Conservation (phyloP, 495 filamentous ascomycete genomes). For the Penicillium psychrofluorescens region DNA sequence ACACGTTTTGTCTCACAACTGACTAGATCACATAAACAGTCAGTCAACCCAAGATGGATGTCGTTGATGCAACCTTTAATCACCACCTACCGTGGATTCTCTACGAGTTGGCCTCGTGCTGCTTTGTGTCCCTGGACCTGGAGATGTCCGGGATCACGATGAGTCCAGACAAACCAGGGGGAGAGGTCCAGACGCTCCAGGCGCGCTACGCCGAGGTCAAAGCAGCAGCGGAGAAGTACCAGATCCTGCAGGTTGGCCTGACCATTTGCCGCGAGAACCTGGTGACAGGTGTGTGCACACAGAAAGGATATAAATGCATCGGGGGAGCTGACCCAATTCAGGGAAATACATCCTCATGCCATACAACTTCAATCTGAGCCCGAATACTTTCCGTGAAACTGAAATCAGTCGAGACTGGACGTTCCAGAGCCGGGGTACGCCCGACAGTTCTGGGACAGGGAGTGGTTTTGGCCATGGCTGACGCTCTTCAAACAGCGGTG, state of each 20-base stretch:
- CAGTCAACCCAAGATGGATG: slow-evolving; percentile 47
- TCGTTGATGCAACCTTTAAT: slow-evolving; percentile 48
- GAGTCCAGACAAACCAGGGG: slow-evolving; percentile 14
- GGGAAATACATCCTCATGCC: slow-evolving; percentile 54
- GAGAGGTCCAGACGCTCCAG: slow-evolving; percentile 41
- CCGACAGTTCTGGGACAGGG: neutral
- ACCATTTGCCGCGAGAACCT: slow-evolving; percentile 54
- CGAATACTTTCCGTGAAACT: slow-evolving; percentile 39
- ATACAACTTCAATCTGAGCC: slow-evolving; percentile 63
- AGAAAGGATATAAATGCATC: neutral
- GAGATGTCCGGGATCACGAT: slow-evolving; percentile 66
- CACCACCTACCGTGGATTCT: slow-evolving; percentile 52
- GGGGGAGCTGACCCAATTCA: slow-evolving; percentile 11
- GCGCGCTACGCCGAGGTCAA: slow-evolving; percentile 60
- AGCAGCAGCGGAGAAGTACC: slow-evolving; percentile 59
- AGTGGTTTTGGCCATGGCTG: slow-evolving; percentile 1
- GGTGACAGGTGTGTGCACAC: slow-evolving; percentile 26
- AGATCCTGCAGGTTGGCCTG: slow-evolving; percentile 70
- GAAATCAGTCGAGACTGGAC: slow-evolving; percentile 49
- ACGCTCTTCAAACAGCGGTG: slow-evolving; percentile 33
- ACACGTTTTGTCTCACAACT: no score
- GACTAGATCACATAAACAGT: no score
- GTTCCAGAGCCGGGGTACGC: slow-evolving; percentile 45
- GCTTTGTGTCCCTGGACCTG: slow-evolving; percentile 67
- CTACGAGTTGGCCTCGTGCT: slow-evolving; percentile 46